Evolutionary conservation across 1,284 basidiomycete genomes (phyloP).

Genomic region (Melampsora americana): DNA sequence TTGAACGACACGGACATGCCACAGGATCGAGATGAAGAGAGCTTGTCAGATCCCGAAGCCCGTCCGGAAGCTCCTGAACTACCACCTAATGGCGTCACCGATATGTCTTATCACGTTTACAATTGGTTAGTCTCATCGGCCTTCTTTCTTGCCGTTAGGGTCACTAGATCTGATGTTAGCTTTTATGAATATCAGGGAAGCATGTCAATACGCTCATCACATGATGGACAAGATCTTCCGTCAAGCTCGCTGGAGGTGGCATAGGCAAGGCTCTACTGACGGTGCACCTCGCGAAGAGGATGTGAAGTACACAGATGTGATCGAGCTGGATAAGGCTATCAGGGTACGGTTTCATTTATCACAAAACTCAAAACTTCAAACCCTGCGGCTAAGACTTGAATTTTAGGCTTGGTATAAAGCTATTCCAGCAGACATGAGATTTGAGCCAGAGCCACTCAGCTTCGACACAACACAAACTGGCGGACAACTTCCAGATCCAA

Average conservation of each 20-base stretch:
- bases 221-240: conserved; percentile 40
- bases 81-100: conserved; percentile 29
- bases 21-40: conserved; percentile 32
- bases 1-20: conserved; percentile 38
- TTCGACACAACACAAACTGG: conserved; percentile 8
- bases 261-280: not conserved
- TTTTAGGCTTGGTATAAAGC: conserved; percentile 29
- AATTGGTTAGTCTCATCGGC: conserved; percentile 21
- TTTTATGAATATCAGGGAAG: conserved; percentile 10
- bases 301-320: conserved; percentile 24
- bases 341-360: conserved; percentile 6
- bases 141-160: not conserved
- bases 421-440: conserved; percentile 25
- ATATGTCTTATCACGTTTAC: conserved; percentile 34
- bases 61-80: conserved; percentile 7
- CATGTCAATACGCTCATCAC: conserved; percentile 30
- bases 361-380: not conserved
- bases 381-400: not conserved
- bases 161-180: not conserved
- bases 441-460: conserved; percentile 29
- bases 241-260: conserved; percentile 36
- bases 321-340: conserved; percentile 29
- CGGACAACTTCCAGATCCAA: not conserved
- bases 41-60: conserved; percentile 20
- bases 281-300: too few relatives aligned